Percentiles rank a stretch among this genome's conserved stretches.
Evolutionary conservation across 129 eudicot species (phyloP).

Genomic region (Mikania micrantha): DNA sequence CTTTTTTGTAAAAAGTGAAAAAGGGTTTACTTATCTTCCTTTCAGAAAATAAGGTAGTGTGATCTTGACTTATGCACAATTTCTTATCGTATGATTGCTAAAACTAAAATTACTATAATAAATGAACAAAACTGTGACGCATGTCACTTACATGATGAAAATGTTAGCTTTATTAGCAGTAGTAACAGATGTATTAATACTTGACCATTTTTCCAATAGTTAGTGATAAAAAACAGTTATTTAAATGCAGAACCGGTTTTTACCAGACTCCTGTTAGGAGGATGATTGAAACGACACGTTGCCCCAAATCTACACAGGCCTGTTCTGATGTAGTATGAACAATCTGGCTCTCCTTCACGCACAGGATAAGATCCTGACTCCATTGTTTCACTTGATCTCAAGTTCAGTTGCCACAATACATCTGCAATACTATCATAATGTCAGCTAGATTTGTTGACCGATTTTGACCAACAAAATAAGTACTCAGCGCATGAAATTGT

Average conservation of each 20-base stretch:
- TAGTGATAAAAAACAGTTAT: constrained; percentile 3
- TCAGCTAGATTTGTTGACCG: constrained; percentile 9
- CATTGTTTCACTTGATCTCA: constrained; percentile 75
- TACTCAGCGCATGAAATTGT: not conserved
- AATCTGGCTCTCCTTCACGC: constrained; percentile 94
- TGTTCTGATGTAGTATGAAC: constrained; percentile 89
- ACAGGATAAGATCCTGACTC: constrained; percentile 79
- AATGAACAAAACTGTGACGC: not conserved
- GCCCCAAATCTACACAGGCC: constrained; percentile 92
- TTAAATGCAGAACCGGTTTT: not conserved
- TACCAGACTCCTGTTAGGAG: constrained; percentile 90
- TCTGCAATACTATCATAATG: constrained; percentile 44
- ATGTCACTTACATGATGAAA: not conserved
- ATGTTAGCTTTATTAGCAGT: not conserved
- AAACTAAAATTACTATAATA: not conserved
- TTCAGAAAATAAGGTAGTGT: not conserved
- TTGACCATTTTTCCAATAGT: not conserved
- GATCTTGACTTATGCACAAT: not conserved
- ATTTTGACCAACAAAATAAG: not conserved
- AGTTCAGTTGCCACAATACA: constrained; percentile 70
- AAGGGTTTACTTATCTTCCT: not conserved
- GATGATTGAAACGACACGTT: constrained; percentile 94
- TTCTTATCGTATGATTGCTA: constrained; percentile 1
- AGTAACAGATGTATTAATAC: not conserved
- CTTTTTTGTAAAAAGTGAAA: not conserved